Base-by-base conservation (phyloP, 2,329 filamentous ascomycete species). In the Xylaria sp. region DNA sequence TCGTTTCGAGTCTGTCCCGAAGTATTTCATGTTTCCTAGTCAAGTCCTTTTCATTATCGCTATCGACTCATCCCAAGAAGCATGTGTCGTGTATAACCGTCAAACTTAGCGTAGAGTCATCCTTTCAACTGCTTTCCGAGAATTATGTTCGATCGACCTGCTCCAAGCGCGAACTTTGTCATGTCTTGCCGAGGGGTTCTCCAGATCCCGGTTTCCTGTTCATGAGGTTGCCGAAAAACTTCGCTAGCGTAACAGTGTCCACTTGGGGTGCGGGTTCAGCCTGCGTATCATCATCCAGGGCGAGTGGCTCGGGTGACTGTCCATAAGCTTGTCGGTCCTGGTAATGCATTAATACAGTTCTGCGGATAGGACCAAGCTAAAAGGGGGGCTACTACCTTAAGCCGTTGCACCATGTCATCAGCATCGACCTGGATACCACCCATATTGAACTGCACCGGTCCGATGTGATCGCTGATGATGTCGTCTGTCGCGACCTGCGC, bases 361-460 rank as follows among this genome's bases (percentile, higher is more conserved):
- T n/a, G 2, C 32, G 23, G 32, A 6, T 39, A 13, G 30, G 52
- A 8, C 43, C n/a, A 30, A 8, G 32, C 3, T 13, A n/a, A 56
- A 52, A 62, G 36, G n/a, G 60, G 25, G n/a, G n/a, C n/a, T 6
- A 73, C 81, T 81, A 95, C 93, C 88, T 94, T 94, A 68, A 97
- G 84, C 74, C 92, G 89, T 79, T 94, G 91, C 66, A 97, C 82
- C 91, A 97, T 96, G 76, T 97, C 94, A 76, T 97, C 94, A 9
- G 94, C 94, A 80, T 97, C 94, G 34, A 97, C 93, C 78, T 97
- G 94, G 70, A 99, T 97, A 61, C 96, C 96, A 48, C 96, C 96
- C 87, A 99, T 96, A 78, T 99, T 99, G 83, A 98, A 97, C 77
- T 97, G 94, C 71, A 97, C 94, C 0, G 94, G 94, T 0, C 94